Evolutionary conservation across 2,329 filamentous ascomycete species (phyloP), one percentile per base, ranked within the genome.

Genomic region (Hyphodiscus sp.): DNA sequence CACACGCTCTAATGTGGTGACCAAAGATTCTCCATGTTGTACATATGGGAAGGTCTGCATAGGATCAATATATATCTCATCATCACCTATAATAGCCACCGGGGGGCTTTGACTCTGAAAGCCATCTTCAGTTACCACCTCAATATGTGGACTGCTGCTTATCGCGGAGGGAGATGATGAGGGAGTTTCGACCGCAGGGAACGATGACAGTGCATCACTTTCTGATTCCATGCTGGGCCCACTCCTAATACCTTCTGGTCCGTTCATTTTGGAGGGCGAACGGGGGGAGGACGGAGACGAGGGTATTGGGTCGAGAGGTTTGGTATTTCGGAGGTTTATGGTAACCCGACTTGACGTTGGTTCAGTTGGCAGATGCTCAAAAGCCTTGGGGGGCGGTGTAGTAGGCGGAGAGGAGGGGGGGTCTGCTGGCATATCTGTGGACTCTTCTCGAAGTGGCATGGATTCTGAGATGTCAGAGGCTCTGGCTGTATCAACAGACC

Each of bases 301-400:
- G 18, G 72, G 68, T 26, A 71, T 70, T 16, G 69, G 67, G 20
- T 74, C 72, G 47, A 71, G 67, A 44, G 67, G 65, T 16, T 71
- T 71, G 69, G 56, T 68, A 63, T 60, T 76, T 76, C 81, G 78
- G 47, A 84, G 70, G 62, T 83, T 84, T 51, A 85, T 76, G 10
- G 81, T 84, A 48, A 84, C 78, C 63, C 73, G 76, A 67, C 78
- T 83, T 2, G 80, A 80, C 38, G 76, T 73, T 41, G 74, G 73
- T 41, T 74, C 74, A 18, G 70, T 19, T 29, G 67, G 57, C 45
- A 67, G 66, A 49, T 70, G 65, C 42, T 65, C 61, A 49, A 69
- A 63, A 46, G 65, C 59, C 11, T 38, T 38, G 33, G 33, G 33
- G 11, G 33, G 29, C 67, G 55, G 50, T 59, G 59, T 10, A 63